These are phyloP conservation scores for Blastocystis sp. DNA, from an alignment of 352 stramenopile genomes.

Conservation along the genomic window DNA sequence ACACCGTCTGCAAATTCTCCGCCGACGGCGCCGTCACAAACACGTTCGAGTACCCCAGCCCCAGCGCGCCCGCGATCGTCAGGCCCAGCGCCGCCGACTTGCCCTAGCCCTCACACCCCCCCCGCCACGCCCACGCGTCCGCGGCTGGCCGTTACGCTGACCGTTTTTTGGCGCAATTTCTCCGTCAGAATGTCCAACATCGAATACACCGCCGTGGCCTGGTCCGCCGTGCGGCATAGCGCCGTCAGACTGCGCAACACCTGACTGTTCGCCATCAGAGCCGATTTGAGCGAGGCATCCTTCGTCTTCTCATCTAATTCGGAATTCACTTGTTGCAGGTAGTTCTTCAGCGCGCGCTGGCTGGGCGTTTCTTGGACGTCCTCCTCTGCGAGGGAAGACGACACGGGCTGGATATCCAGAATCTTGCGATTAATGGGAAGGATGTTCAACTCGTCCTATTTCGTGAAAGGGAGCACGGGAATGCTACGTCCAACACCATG, in stretches of 20 bases:
- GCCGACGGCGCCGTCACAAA: constrained; percentile 95
- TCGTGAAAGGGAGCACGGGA: neutral
- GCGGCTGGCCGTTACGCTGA: constrained; percentile 88
- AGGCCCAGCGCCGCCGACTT: constrained; percentile 97
- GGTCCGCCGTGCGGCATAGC: constrained; percentile 89
- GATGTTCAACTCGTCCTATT: constrained; percentile 94
- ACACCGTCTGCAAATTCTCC: constrained; percentile 96
- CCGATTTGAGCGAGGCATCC: constrained; percentile 81
- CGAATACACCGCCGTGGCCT: constrained; percentile 87
- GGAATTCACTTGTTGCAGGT: constrained; percentile 77
- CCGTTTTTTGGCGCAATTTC: constrained; percentile 87
- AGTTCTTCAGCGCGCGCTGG: constrained; percentile 71
- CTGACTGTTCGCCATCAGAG: constrained; percentile 88
- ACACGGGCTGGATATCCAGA: constrained; percentile 82
- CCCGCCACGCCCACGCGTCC: constrained; percentile 75
- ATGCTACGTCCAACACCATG: constrained; percentile 86
- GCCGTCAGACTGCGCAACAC: constrained; percentile 90
- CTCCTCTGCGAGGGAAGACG: constrained; percentile 64
- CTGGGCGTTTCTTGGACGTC: constrained; percentile 73
- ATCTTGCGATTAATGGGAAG: constrained; percentile 90
- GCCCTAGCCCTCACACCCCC: constrained; percentile 74
- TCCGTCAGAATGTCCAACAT: constrained; percentile 96
- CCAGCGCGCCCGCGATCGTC: constrained; percentile 81
- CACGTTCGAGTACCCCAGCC: constrained; percentile 87
- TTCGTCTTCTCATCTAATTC: constrained; percentile 79